Percentiles rank a stretch among this genome's conserved stretches.
Conservation (phyloP, 352 stramenopile genomes). For the Bremia lactucae region DNA sequence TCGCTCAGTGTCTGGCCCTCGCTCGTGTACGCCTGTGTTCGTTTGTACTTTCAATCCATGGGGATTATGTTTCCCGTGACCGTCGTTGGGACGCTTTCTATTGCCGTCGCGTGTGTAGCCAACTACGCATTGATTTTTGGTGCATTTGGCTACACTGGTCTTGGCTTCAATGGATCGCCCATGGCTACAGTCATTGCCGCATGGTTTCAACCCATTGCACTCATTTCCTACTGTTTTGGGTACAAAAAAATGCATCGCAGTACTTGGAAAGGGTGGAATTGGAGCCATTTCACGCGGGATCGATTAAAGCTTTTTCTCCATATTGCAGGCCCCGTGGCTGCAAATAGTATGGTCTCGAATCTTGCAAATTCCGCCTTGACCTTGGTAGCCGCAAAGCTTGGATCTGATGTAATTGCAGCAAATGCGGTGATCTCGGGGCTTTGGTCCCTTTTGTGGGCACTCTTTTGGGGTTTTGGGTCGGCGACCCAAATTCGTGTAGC, state of each 20-base stretch:
- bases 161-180: slow-evolving; percentile 72
- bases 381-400: slow-evolving; percentile 58
- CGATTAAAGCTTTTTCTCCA: slow-evolving; percentile 52
- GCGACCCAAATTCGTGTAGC: slow-evolving; percentile 68
- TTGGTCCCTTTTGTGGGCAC: slow-evolving; percentile 57
- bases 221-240: slow-evolving; percentile 64
- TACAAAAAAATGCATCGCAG: slow-evolving; percentile 67
- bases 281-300: slow-evolving; percentile 42
- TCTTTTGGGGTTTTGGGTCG: slow-evolving; percentile 75
- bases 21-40: slow-evolving; percentile 66
- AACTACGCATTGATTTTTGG: slow-evolving; percentile 66
- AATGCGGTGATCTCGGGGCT: slow-evolving; percentile 63
- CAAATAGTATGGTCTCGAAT: slow-evolving; percentile 63
- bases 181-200: slow-evolving; percentile 65
- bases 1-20: slow-evolving; percentile 69
- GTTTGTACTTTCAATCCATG: slow-evolving; percentile 80
- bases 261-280: slow-evolving; percentile 62
- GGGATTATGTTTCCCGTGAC: slow-evolving; percentile 68
- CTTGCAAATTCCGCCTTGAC: slow-evolving; percentile 60
- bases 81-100: slow-evolving; percentile 53
- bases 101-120: slow-evolving; percentile 40
- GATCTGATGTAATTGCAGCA: slow-evolving; percentile 63
- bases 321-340: slow-evolving; percentile 50
- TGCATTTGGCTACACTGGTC: slow-evolving; percentile 34
- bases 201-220: slow-evolving; percentile 67